These are phyloP conservation scores for Phytophthora niederhauseri DNA, from an alignment of 352 stramenopile genomes.

Conservation along the genomic window DNA sequence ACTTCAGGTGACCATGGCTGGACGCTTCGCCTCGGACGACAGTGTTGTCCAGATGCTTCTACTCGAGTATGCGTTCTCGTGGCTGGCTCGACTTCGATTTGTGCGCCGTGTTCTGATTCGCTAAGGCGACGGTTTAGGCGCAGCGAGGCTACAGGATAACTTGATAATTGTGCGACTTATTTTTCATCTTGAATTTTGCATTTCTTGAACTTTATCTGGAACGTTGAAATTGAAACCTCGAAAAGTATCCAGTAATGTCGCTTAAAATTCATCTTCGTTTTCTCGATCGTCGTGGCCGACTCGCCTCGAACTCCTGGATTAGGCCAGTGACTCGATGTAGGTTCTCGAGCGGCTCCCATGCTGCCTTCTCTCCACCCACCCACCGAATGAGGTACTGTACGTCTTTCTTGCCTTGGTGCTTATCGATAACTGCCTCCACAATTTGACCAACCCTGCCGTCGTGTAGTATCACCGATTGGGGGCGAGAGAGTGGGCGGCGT, in stretches of 20 bases:
- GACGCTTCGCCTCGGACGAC: constrained; percentile 9
- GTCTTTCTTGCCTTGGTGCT: background rate
- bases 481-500: background rate
- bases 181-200: constrained; percentile 8
- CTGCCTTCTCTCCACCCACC: constrained; percentile 2
- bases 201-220: constrained; percentile 1
- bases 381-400: constrained; percentile 6
- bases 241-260: background rate
- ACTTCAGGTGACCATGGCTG: constrained; percentile 6
- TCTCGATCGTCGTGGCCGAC: background rate
- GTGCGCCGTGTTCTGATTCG: constrained; percentile 4
- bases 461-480: background rate
- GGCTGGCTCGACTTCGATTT: background rate
- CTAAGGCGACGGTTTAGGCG: background rate
- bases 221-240: background rate
- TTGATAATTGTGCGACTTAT: constrained; percentile 8
- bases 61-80: constrained; percentile 3
- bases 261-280: background rate
- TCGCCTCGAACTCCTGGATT: background rate
- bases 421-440: constrained; percentile 1
- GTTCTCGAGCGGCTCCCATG: too few species aligned
- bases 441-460: background rate
- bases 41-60: background rate
- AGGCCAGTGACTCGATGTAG: background rate
- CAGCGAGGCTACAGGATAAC: background rate